phyloP scores from a whole-genome alignment of 2,329 filamentous ascomycete species.

The Neodidymelliopsis sp. region DNA sequence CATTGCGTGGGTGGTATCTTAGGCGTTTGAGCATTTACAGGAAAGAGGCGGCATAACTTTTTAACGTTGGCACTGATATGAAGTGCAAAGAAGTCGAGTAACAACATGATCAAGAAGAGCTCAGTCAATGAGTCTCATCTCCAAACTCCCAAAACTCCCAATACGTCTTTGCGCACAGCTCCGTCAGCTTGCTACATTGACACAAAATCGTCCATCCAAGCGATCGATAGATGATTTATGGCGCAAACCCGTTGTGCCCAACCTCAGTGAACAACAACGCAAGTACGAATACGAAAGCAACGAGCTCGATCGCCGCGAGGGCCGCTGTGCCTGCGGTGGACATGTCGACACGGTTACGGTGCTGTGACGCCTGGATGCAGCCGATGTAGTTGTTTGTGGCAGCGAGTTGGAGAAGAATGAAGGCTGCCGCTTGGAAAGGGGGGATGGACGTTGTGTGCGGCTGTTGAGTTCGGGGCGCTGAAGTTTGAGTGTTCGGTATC shows the following conservation, averaged over 20 bases:
- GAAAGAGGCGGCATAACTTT: constrained; percentile 1
- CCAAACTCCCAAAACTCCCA: too few relatives aligned
- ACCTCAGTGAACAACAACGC: constrained; percentile 8
- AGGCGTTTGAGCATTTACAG: constrained; percentile 29
- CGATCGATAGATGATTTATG: neutral
- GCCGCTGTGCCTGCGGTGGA: neutral
- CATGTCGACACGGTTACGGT: too few relatives aligned
- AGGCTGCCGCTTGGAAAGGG: too few relatives aligned
- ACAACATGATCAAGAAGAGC: neutral
- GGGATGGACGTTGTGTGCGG: too few relatives aligned
- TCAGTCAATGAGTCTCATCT: too few relatives aligned
- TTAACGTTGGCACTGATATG: neutral
- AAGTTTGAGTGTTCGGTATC: too few relatives aligned
- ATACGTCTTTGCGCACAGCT: too few relatives aligned
- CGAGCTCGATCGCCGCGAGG: constrained; percentile 5
- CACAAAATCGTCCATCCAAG: neutral
- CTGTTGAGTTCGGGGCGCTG: too few relatives aligned
- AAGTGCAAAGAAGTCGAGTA: neutral
- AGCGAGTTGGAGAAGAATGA: too few relatives aligned
- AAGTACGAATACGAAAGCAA: constrained; percentile 6
- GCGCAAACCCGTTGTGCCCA: constrained; percentile 10
- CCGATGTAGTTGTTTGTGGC: too few relatives aligned
- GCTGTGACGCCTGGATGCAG: too few relatives aligned
- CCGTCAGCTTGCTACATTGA: too few relatives aligned
- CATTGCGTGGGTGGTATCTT: constrained; percentile 17